phyloP scores from a whole-genome alignment of 176 grass and related monocot genomes.

The Echinochloa phyllopogon region DNA sequence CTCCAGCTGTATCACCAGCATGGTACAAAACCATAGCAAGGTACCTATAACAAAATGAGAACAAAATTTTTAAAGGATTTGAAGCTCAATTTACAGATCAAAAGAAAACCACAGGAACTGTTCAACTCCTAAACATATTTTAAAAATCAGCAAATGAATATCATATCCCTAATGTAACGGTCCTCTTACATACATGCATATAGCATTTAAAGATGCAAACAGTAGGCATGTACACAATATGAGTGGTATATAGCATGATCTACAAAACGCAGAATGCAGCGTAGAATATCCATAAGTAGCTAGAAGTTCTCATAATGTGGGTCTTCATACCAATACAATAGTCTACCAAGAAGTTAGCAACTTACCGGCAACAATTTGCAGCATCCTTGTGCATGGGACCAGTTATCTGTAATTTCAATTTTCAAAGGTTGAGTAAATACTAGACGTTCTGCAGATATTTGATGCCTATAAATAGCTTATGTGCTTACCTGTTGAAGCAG shows the following conservation, averaged over 20 bases:
- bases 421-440: conserved; percentile 36
- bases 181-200: not conserved
- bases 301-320: not conserved
- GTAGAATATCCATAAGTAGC: not conserved
- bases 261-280: not conserved
- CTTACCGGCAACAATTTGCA: conserved; percentile 93
- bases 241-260: not conserved
- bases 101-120: not conserved
- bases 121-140: not conserved
- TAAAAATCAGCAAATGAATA: not conserved
- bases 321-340: not conserved
- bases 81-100: conserved; percentile 15
- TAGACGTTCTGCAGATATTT: conserved; percentile 26
- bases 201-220: not conserved
- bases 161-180: not conserved
- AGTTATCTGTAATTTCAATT: conserved; percentile 74
- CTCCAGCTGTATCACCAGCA: conserved; percentile 87
- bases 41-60: conserved; percentile 60
- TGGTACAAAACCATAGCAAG: conserved; percentile 96
- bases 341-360: conserved; percentile 14
- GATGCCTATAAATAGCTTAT: conserved; percentile 5
- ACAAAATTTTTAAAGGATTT: not conserved
- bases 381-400: conserved; percentile 98
- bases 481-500: conserved; percentile 89
- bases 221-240: not conserved